Evolutionary conservation across 1,284 basidiomycete species (phyloP), one percentile per base, ranked within the genome.

Genomic region (Fomes fomentarius): DNA sequence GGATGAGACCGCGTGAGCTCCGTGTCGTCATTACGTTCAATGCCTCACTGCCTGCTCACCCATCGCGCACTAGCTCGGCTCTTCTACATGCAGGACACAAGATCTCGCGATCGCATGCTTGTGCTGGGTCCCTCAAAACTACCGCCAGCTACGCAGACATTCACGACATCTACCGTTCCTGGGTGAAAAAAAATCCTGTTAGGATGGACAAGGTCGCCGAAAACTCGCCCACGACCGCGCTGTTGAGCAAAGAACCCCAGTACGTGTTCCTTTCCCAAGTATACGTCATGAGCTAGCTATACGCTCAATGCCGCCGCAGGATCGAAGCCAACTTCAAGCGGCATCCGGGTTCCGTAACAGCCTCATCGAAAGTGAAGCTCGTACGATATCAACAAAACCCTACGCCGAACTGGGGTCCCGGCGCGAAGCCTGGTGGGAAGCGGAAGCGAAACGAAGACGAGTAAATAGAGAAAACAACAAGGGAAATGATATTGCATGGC

Each of bases 301-400:
- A 40, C 22, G 21, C 38, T 10, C 37, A 15, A n/a, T 43, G 54
- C 35, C 33, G 37, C 14, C 30, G 17, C 62, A 93, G 91, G 41
- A 74, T 76, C 53, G 76, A 81, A 50, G 84, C 92, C 37, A 85
- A 91, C 68, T 93, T 97, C 66, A 81, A 77, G 31, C 80, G 74
- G 42, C 91, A 96, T 68, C 84, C 88, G 0, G 76, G 82, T 6
- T 82, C 85, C 0, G 76, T 83, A 10, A 81, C 78, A 11, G 71
- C 78, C 10, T 78, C 85, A 4, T 81, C 81, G 12, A 82, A 83
- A 52, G 77, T 89, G 48, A 93, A 93, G 65, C 75, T 94, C 8
- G 91, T 96, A 0, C 82, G 93, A 44, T 98, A 98, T 73, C 96
- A 97, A 73, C 80, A 85, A 63, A 98, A 98, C 69, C 96, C 96